These are phyloP conservation scores for Silene coronaria DNA, from an alignment of 179 eudicot genomes.

Conservation along the genomic window DNA sequence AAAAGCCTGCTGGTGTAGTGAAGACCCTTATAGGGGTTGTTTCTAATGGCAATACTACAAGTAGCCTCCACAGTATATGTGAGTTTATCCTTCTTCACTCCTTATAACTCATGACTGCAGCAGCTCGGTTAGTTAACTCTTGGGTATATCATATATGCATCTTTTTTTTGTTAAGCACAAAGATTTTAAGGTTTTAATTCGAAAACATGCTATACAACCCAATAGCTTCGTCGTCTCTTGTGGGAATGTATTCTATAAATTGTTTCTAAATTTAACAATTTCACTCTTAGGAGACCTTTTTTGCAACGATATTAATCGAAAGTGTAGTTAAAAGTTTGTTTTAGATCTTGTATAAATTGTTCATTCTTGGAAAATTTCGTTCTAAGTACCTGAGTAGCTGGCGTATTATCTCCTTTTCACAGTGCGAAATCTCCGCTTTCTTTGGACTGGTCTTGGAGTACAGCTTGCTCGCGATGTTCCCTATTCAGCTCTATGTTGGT, in stretches of 20 bases:
- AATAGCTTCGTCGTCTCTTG: background rate
- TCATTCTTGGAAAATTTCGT: background rate
- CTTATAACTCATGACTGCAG: background rate
- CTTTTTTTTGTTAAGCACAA: background rate
- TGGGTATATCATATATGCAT: background rate
- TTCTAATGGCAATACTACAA: slow-evolving; percentile 38
- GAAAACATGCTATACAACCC: background rate
- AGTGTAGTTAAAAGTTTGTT: background rate
- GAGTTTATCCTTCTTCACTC: slow-evolving; percentile 26
- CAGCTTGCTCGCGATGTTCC: slow-evolving; percentile 98
- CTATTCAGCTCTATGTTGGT: slow-evolving; percentile 92
- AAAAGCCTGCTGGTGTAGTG: slow-evolving; percentile 81
- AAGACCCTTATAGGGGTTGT: slow-evolving; percentile 62
- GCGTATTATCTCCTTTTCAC: slow-evolving; percentile 18
- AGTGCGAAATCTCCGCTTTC: slow-evolving; percentile 57
- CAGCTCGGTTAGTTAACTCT: background rate
- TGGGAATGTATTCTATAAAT: background rate
- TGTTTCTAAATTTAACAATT: background rate
- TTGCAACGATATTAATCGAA: background rate
- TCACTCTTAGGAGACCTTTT: background rate
- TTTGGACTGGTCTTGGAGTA: slow-evolving; percentile 95
- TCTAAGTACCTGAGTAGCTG: background rate
- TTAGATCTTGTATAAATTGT: background rate
- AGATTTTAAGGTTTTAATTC: background rate
- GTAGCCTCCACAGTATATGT: slow-evolving; percentile 44